Evolutionary conservation across 257 asterid species (phyloP), one percentile per base, ranked within the genome.

Genomic region (Primulina eburnea): DNA sequence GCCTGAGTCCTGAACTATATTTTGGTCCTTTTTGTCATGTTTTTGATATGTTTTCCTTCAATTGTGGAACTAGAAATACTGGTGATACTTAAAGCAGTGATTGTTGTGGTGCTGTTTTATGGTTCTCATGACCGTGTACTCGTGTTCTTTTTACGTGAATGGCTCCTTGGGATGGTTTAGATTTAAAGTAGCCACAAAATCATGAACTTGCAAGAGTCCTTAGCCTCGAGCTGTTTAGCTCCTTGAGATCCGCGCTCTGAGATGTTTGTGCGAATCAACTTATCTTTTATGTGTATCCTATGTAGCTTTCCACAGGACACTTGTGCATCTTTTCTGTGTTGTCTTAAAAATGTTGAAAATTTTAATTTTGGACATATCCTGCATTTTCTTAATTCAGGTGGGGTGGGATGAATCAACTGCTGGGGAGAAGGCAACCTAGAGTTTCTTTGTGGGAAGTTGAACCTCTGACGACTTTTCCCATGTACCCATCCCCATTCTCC

Each of bases 361-460:
- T 32, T 35, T 37, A 34, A 17, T 32, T 65, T 60, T 12, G 20
- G 38, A 30, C 17, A 7, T 4, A 20, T 60, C 70, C 56, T 69
- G 14, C 64, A 26, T 65, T 40, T 70, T 47, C 59, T 69, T 52
- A 59, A 12, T 80, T 81, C 85, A 92, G 98, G 96, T 92, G 38
- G 98, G 98, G 43, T 89, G 98, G 98, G 98, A 92, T 78, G 98
- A 92, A 79, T 92, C 98, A 71, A 92, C 96, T 68, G 95, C 98
- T 8, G 96, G 96, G 57, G 98, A 92, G 79, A 87, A 96, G 82
- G 82, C 98, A 89, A 74, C 98, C 94, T 7, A 83, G 96, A 76
- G 98, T 89, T 73, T 92, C 98, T 33, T 71, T 92, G 77, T 92
- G 98, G 98, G 98, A 89, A 73, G 86, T 92, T 30, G 98, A 92